Evolutionary conservation across 2,329 filamentous ascomycete species (phyloP).

Genomic region (Tolypocladium sp.): DNA sequence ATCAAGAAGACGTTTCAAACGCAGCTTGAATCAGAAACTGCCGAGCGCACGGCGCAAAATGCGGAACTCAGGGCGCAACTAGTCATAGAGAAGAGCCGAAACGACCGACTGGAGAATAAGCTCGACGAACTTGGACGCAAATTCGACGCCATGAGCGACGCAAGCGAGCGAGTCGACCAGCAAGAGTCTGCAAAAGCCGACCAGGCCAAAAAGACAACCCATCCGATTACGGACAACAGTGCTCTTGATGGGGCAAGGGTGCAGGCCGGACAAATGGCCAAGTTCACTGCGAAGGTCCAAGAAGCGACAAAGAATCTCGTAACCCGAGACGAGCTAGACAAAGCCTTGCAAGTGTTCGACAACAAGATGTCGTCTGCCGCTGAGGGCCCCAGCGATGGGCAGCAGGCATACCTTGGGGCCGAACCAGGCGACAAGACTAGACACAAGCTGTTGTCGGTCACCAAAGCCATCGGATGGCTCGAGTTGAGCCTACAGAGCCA

Average conservation of each 20-base stretch:
- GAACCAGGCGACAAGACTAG: not conserved
- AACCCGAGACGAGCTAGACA: not conserved
- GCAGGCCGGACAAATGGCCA: not conserved
- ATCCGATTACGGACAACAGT: not conserved
- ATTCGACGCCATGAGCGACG: not conserved
- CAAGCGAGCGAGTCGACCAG: not conserved
- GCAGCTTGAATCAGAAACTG: constrained; percentile 1
- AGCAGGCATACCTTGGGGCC: not conserved
- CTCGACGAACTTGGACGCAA: constrained; percentile 11
- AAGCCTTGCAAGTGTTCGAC: constrained; percentile 3
- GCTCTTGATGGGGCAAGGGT: not conserved
- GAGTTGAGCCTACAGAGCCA: not conserved
- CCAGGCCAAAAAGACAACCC: not conserved
- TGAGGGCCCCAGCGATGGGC: not conserved
- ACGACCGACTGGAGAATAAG: constrained; percentile 13
- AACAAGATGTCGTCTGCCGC: not conserved
- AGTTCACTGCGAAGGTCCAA: not conserved
- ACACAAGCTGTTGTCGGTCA: not conserved
- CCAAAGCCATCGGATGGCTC: not conserved
- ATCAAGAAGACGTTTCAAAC: not conserved
- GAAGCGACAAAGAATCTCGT: not conserved
- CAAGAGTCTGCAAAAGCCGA: not conserved
- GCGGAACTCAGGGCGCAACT: constrained; percentile 4
- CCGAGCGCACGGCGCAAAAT: not conserved
- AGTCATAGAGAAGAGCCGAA: constrained; percentile 1